Evolutionary conservation across 2,329 filamentous ascomycete genomes (phyloP).

Genomic region (Alternaria consortialis): DNA sequence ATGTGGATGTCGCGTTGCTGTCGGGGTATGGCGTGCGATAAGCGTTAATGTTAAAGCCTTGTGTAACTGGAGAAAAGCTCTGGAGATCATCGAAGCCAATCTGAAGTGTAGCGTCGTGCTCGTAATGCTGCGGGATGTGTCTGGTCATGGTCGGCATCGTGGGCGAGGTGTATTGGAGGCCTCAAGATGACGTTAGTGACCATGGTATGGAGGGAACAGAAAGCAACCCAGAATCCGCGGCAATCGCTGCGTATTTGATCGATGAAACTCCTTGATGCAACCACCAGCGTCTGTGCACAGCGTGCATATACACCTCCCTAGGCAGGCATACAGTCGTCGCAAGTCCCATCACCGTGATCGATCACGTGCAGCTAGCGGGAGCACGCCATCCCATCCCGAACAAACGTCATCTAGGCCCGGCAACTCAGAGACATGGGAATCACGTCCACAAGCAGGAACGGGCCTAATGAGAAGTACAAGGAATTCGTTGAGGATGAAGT

Average conservation of each 20-base stretch:
- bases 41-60: slow-evolving; percentile 34
- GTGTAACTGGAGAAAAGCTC: slow-evolving; percentile 39
- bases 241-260: slow-evolving; percentile 13
- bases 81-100: slow-evolving; percentile 41
- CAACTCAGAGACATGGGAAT: slow-evolving; percentile 22
- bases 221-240: not conserved
- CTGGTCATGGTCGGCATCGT: slow-evolving; percentile 42
- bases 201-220: slow-evolving; percentile 14
- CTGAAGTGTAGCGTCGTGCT: slow-evolving; percentile 32
- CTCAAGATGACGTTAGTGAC: slow-evolving; percentile 41
- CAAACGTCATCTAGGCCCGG: slow-evolving; percentile 35
- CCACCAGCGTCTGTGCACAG: slow-evolving; percentile 11
- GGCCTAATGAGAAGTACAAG: slow-evolving; percentile 12
- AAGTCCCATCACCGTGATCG: slow-evolving; percentile 16
- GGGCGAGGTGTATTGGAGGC: slow-evolving; percentile 38
- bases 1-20: slow-evolving; percentile 42
- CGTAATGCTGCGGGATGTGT: slow-evolving; percentile 36
- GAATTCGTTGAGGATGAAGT: slow-evolving; percentile 5
- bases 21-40: slow-evolving; percentile 46
- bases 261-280: not conserved
- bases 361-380: slow-evolving; percentile 32
- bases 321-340: slow-evolving; percentile 20
- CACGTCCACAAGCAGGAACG: slow-evolving; percentile 20
- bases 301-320: slow-evolving; percentile 32
- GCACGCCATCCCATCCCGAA: slow-evolving; percentile 29